Evolutionary conservation across 169 alveolate genomes (phyloP).

Genomic region (Eimeria necatrix): DNA sequence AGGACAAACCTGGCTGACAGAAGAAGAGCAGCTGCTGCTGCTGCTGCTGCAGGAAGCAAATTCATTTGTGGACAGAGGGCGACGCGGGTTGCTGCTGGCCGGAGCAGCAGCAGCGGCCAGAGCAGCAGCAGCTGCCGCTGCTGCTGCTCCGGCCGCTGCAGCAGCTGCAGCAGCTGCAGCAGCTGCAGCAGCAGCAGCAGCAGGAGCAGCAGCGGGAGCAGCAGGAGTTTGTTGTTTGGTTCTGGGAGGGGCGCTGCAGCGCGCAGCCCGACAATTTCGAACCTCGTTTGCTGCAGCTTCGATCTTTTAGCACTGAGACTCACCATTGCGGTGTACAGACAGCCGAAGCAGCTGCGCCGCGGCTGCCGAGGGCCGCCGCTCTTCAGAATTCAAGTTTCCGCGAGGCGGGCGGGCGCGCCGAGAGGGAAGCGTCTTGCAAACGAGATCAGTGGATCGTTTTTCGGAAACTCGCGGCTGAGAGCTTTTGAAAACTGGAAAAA

Average conservation of each 20-base stretch:
- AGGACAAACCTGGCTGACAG: no score
- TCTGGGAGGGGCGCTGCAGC: background rate
- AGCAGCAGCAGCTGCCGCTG: background rate
- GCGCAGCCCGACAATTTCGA: background rate
- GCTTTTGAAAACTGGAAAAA: no score
- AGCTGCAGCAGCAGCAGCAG: constrained; percentile 27
- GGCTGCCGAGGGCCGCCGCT: no score
- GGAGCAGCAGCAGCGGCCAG: no score
- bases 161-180: background rate
- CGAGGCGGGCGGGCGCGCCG: background rate
- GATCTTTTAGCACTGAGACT: no score
- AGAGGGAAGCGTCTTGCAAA: background rate
- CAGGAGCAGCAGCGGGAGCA: background rate
- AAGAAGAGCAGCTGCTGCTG: background rate
- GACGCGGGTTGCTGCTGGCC: background rate
- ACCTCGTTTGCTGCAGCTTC: background rate
- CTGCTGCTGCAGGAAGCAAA: background rate
- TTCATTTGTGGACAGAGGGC: background rate
- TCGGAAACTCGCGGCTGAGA: no score
- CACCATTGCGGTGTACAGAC: background rate
- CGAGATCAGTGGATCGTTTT: no score
- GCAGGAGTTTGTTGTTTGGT: background rate
- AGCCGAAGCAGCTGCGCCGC: no score
- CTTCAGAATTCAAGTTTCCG: no score
- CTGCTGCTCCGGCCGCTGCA: background rate